A percentile compares a stretch with the other conserved stretches of the same genome.
These are phyloP conservation scores for Globisporangium apiculatum DNA, from an alignment of 352 stramenopile genomes.

Conservation along the genomic window DNA sequence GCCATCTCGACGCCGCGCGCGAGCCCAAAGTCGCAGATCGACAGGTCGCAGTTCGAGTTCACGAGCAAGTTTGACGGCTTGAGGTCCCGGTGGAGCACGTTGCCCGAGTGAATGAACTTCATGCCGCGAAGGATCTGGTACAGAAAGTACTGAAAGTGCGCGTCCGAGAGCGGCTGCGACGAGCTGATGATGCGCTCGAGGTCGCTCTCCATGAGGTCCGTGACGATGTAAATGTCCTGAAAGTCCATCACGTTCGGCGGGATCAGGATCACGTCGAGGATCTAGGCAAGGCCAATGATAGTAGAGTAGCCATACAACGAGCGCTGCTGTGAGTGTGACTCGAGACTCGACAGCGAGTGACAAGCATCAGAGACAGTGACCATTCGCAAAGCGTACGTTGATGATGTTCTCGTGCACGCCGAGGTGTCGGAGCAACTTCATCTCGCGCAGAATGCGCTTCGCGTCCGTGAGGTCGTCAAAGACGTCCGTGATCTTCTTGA, in stretches of 20 bases:
- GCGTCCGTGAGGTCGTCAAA: constrained; percentile 90
- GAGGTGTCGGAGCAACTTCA: constrained; percentile 90
- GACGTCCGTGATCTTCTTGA: constrained; percentile 92
- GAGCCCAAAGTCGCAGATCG: constrained; percentile 91
- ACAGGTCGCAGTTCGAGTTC: constrained; percentile 88
- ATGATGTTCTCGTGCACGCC: constrained; percentile 90
- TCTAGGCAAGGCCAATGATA: constrained; percentile 20
- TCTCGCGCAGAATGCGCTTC: constrained; percentile 91
- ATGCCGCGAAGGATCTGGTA: constrained; percentile 92
- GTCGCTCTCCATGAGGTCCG: constrained; percentile 90
- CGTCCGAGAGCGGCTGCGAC: constrained; percentile 77
- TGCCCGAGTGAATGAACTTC: constrained; percentile 97
- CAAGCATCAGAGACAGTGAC: no score
- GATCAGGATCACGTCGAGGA: constrained; percentile 78
- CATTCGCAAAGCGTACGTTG: constrained; percentile 31
- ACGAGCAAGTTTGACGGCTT: constrained; percentile 88
- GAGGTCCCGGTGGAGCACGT: constrained; percentile 89
- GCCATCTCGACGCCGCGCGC: constrained; percentile 84
- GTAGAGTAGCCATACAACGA: no score
- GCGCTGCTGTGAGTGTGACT: no score
- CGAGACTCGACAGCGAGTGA: no score
- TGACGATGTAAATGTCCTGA: constrained; percentile 89
- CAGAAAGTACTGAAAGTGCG: constrained; percentile 87
- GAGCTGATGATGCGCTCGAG: constrained; percentile 90
- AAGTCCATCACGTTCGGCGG: constrained; percentile 84